Percentiles rank a stretch among this genome's conserved stretches.
These are phyloP conservation scores for Phialophora macrospora DNA, from an alignment of 2,329 filamentous ascomycete species.

Conservation along the genomic window DNA sequence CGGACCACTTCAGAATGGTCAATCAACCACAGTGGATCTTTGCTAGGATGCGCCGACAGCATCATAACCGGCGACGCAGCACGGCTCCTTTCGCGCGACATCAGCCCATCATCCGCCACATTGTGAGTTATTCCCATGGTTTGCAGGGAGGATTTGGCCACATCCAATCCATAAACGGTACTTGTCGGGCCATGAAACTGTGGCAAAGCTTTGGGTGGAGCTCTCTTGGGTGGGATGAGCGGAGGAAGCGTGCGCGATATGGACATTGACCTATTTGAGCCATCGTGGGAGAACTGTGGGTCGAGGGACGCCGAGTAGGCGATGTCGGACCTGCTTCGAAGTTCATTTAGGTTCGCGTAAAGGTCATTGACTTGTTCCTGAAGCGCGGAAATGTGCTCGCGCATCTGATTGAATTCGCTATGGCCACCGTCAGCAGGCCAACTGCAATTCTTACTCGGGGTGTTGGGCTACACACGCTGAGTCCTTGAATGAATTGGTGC, in stretches of 20 bases:
- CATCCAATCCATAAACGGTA: constrained; percentile 80
- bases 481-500: constrained; percentile 81
- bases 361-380: constrained; percentile 85
- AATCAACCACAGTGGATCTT: constrained; percentile 82
- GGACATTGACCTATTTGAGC: constrained; percentile 41
- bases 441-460: background rate
- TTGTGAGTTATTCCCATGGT: constrained; percentile 83
- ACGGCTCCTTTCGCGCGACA: constrained; percentile 60
- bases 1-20: constrained; percentile 78
- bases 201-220: constrained; percentile 61
- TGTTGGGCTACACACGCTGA: constrained; percentile 63
- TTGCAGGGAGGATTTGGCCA: constrained; percentile 83
- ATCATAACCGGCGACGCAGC: constrained; percentile 49
- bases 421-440: constrained; percentile 11
- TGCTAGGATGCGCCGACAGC: constrained; percentile 50
- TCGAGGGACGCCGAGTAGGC: constrained; percentile 27
- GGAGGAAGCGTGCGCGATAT: constrained; percentile 38
- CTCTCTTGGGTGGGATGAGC: constrained; percentile 44
- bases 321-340: constrained; percentile 58
- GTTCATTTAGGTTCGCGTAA: constrained; percentile 70
- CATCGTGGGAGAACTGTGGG: constrained; percentile 34
- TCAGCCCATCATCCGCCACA: constrained; percentile 63
- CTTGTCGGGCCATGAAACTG: constrained; percentile 85
- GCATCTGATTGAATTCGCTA: constrained; percentile 81
- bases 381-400: constrained; percentile 71